Base-by-base conservation (phyloP, 192 early-diverging fungal genomes). In the Coemansia sp. region DNA sequence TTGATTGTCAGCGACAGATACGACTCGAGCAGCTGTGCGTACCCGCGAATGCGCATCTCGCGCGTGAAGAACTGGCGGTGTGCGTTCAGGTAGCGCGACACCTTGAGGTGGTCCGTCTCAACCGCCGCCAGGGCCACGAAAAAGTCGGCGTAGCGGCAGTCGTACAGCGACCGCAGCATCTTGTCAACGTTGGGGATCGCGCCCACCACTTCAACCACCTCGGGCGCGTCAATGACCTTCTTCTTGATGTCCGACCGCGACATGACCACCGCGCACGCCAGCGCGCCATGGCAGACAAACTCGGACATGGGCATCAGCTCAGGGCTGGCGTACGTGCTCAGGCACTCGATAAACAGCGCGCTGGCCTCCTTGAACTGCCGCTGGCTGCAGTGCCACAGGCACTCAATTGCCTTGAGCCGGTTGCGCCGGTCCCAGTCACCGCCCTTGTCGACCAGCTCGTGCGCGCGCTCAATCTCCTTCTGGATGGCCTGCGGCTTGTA, bases 401-500 rank as follows among this genome's bases (percentile, higher is more conserved):
- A 94, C 65, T 98, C 91, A 60, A 97, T 92, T 3, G 91, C 93
- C 80, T 98, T 97, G 36, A 97, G 83, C 40, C 97, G 84, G 79
- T 99, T 99, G 54, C 97, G 84, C 39, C 97, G 85, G 81, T 99
- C 97, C 97, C 97, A 99, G 75, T 99, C 97, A 21, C 97, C 97
- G 40, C 95, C 94, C 79, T 97, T 91, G 65, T 99, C 90, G 56
- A 97, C 93, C 66, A 99, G 81, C 28, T 88, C 92, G 56, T 62
- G 64, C 21, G 74, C 68, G 36, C 62, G 54, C 17, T 60, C 64
- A 60, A 79, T 55, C 42, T 62, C 59, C 31, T 50, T 61, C 39
- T 60, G 59, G 34, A 65, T 66, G 50, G 79, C 55, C 83, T 87
- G 85, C 54, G 88, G 82, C 55, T 94, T 90, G 50, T 84, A 75